Evolutionary conservation across 106 monocot species (phyloP).

Genomic region (Apostasia ramifera): DNA sequence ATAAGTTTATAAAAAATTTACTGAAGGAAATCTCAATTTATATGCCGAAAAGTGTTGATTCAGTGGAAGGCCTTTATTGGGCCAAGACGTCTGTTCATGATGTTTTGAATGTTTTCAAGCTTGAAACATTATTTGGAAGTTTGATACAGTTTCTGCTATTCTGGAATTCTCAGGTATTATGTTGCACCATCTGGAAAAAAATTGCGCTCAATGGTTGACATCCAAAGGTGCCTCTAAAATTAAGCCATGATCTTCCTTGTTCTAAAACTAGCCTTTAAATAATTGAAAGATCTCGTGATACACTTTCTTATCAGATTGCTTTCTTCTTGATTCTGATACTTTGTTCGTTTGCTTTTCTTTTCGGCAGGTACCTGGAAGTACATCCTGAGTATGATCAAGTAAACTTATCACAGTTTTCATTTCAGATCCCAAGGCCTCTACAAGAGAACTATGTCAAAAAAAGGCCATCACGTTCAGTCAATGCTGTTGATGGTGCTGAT

Average conservation of each 20-base stretch:
- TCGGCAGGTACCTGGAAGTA: constrained; percentile 50
- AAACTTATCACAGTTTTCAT: constrained; percentile 53
- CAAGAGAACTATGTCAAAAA: constrained; percentile 78
- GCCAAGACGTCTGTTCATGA: not conserved
- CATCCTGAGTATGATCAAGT: constrained; percentile 41
- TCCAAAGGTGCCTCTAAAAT: constrained; percentile 43
- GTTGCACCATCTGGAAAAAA: constrained; percentile 61
- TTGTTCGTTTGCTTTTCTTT: not conserved
- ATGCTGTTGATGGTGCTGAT: constrained; percentile 12
- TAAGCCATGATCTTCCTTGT: not conserved
- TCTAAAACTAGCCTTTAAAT: not conserved
- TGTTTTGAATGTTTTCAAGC: not conserved
- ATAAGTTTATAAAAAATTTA: not conserved
- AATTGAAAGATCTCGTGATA: not conserved
- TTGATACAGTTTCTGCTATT: constrained; percentile 1
- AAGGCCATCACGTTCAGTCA: constrained; percentile 4
- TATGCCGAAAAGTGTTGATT: constrained; percentile 4
- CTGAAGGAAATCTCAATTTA: constrained; percentile 1
- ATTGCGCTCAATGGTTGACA: constrained; percentile 70
- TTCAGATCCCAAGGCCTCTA: constrained; percentile 63
- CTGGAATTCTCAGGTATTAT: constrained; percentile 56
- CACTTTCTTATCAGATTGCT: not conserved
- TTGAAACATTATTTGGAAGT: not conserved
- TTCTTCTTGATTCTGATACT: not conserved
- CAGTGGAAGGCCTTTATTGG: not conserved